Base-by-base conservation (phyloP, 441 rosid genomes). In the Capsella rubella region DNA sequence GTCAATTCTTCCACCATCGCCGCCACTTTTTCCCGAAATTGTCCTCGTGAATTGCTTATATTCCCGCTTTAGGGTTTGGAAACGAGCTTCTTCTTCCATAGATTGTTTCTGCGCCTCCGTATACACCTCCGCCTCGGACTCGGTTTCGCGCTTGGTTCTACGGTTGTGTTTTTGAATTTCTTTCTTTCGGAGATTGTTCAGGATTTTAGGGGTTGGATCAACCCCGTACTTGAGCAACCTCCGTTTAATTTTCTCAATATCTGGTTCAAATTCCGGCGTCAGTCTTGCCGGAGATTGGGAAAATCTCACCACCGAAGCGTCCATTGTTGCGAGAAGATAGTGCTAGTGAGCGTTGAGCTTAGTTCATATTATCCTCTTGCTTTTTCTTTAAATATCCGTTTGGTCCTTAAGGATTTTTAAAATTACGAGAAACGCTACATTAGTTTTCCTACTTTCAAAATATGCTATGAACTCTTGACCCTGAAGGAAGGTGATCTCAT, bases 81-180 rank as follows among this genome's bases (percentile, higher is more conserved):
- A 94, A 42, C 80, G 85, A 79, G 86, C 68, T 53, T 87, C 91
- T 68, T 89, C 92, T 6, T 80, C 82, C 4, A 86, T 72, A 14
- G 53, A 73, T 52, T 77, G 84, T 37, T 74, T 77, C 69, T 93
- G 83, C 75, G 84, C 72, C 61, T 79, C 80, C 15, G 84, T 69
- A 68, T 87, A 86, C 0, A 80, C 79, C 43, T 85, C 83, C 18
- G 71, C 10, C 14, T 64, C 83, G 49, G 83, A 50, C 16, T 78
- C 83, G 6, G 69, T 11, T 53, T 82, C 67, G 62, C 64, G 71
- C 63, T 84, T 84, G 72, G 67, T 75, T 76, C 81, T 90, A 64
- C 99, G 97, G 69, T 86, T 86, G 85, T 87, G 83, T 68, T 90
- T 94, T 63, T 86, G 99, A 72, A 89, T 79, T 78, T 88, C 86